phyloP scores from a whole-genome alignment of 441 rosid genomes.

The Theobroma grandiflorum region DNA sequence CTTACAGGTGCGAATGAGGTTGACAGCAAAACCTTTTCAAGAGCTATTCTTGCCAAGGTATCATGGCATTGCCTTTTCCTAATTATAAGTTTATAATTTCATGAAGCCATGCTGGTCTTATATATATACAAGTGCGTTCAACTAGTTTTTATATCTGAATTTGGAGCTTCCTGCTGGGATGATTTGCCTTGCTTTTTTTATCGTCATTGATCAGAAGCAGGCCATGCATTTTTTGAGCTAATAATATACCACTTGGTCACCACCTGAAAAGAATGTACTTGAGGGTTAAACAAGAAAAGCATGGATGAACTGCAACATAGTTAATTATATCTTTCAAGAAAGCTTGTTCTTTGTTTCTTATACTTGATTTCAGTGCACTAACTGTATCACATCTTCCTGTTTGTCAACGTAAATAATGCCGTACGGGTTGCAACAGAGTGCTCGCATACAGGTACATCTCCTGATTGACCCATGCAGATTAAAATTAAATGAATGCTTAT shows the following conservation, averaged over 20 bases:
- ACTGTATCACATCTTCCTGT: conserved; percentile 23
- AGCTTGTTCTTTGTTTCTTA: conserved; percentile 7
- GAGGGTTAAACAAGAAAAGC: too few species aligned
- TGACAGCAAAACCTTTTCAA: conserved; percentile 85
- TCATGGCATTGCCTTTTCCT: not conserved
- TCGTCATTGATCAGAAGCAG: not conserved
- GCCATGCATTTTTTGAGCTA: not conserved
- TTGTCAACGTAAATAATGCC: conserved; percentile 26
- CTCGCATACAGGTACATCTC: conserved; percentile 71
- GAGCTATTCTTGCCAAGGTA: conserved; percentile 98
- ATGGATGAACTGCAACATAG: too few species aligned
- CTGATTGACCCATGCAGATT: not conserved
- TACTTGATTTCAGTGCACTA: not conserved
- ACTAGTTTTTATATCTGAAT: not conserved
- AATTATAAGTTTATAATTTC: not conserved
- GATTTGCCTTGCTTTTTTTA: not conserved
- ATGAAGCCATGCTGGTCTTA: not conserved
- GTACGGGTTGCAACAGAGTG: conserved; percentile 57
- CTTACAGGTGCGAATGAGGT: conserved; percentile 83
- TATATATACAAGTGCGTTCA: not conserved
- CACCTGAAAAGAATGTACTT: too few species aligned
- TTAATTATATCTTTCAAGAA: too few species aligned
- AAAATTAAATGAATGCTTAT: not conserved
- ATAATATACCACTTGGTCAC: not conserved
- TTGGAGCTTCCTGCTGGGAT: not conserved